Conservation (phyloP, 2,329 filamentous ascomycete genomes). For the Septoria petroselini region DNA sequence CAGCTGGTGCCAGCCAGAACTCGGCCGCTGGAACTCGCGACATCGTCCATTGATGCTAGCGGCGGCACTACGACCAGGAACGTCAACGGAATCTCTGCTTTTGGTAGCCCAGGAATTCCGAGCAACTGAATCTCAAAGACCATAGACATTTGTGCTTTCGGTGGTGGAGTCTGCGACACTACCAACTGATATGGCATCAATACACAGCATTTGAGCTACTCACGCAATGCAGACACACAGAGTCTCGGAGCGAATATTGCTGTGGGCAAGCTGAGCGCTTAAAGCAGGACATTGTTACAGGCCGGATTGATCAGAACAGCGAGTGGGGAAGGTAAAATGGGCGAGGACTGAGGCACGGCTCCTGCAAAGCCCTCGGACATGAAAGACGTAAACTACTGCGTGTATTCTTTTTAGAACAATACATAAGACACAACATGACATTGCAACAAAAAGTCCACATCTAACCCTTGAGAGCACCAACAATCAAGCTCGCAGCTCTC, state of each 20-base stretch:
- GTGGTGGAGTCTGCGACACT: constrained; percentile 40
- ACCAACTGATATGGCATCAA: constrained; percentile 34
- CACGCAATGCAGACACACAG: constrained; percentile 30
- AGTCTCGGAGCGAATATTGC: constrained; percentile 32
- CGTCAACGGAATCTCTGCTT: constrained; percentile 31
- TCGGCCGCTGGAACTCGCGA: constrained; percentile 33
- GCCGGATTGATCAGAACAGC: too few species aligned
- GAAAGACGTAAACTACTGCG: too few species aligned
- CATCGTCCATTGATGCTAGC: constrained; percentile 39
- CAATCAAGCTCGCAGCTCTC: constrained; percentile 31
- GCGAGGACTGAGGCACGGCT: too few species aligned
- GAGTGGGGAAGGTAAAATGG: too few species aligned
- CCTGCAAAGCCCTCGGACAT: too few species aligned
- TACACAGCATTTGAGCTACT: constrained; percentile 34
- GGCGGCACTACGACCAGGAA: constrained; percentile 37
- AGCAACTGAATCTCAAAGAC: constrained; percentile 38
- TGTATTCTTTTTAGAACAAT: too few species aligned
- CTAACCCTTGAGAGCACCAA: background rate
- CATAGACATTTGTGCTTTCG: constrained; percentile 38
- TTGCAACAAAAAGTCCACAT: background rate
- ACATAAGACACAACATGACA: too few species aligned
- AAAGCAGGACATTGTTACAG: too few species aligned
- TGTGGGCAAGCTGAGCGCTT: constrained; percentile 18
- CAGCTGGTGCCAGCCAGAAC: constrained; percentile 33
- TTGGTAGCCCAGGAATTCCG: constrained; percentile 30